A percentile compares a stretch with the other conserved stretches of the same genome.
phyloP scores from a whole-genome alignment of 495 filamentous ascomycete genomes.

The Daldinia decipiens region DNA sequence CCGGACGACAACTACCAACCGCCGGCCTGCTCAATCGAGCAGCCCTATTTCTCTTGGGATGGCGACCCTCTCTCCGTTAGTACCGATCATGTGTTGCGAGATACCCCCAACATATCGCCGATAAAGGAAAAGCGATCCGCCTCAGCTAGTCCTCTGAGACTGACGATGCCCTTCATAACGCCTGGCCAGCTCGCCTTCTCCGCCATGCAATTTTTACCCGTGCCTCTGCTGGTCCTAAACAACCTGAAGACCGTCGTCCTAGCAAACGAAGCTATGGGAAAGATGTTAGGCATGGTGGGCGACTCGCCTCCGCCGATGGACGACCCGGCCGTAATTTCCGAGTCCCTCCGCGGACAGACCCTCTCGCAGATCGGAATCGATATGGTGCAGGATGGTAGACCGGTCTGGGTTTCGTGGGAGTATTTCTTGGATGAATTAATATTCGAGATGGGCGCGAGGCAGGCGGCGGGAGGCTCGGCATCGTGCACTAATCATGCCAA shows the following conservation, averaged over 20 bases:
- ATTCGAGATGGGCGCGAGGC: constrained; percentile 55
- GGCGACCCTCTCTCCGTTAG: constrained; percentile 21
- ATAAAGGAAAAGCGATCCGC: constrained; percentile 38
- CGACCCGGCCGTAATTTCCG: constrained; percentile 47
- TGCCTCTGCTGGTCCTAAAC: constrained; percentile 71
- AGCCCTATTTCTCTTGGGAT: constrained; percentile 11
- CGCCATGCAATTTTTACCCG: constrained; percentile 73
- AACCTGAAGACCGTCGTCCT: constrained; percentile 70
- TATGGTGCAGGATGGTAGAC: constrained; percentile 66
- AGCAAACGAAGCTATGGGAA: constrained; percentile 77
- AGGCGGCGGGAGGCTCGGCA: constrained; percentile 7
- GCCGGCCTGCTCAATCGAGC: constrained; percentile 23
- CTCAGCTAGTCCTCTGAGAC: constrained; percentile 51
- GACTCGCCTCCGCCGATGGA: constrained; percentile 40
- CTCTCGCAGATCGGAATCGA: constrained; percentile 71
- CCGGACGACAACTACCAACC: constrained; percentile 24
- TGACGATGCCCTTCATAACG: constrained; percentile 52
- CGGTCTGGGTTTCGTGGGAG: constrained; percentile 65
- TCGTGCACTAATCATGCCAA: constrained; percentile 12
- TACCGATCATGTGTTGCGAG: constrained; percentile 20
- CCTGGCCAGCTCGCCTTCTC: constrained; percentile 66
- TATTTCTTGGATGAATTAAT: constrained; percentile 63
- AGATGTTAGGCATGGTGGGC: constrained; percentile 63
- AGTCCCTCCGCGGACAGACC: constrained; percentile 64
- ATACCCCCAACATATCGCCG: constrained; percentile 13